Conservation (phyloP, 768 basidiomycete genomes). For the Tulasnella sp. region DNA sequence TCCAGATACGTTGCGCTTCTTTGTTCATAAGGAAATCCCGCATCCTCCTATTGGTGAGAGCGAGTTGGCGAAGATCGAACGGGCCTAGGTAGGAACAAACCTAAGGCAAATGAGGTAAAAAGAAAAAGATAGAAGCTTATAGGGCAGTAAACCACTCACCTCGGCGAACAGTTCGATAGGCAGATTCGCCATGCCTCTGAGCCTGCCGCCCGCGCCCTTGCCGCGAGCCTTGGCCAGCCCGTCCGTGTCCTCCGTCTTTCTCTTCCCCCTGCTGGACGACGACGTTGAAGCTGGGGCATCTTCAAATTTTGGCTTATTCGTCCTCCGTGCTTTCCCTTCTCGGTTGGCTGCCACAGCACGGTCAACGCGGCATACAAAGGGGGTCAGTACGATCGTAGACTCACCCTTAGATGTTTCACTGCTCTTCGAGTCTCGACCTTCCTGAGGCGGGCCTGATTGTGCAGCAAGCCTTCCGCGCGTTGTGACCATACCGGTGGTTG, state of each 20-base stretch:
- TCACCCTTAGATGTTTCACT: background rate
- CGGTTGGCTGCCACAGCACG: background rate
- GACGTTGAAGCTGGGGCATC: background rate
- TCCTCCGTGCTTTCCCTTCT: background rate
- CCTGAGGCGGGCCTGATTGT: background rate
- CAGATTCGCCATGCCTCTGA: slow-evolving; percentile 33
- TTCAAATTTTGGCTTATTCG: background rate
- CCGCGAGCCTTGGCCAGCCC: background rate
- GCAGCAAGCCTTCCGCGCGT: background rate
- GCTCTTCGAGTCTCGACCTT: background rate
- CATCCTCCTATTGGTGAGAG: slow-evolving; percentile 23
- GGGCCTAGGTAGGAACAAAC: slow-evolving; percentile 25
- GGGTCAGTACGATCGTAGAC: background rate
- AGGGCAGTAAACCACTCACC: slow-evolving; percentile 18
- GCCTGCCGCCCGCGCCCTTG: slow-evolving; percentile 12
- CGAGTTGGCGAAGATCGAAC: slow-evolving; percentile 27
- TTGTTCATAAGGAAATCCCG: slow-evolving; percentile 22
- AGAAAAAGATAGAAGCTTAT: background rate
- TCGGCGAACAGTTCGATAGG: slow-evolving; percentile 36
- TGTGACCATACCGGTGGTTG: background rate
- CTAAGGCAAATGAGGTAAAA: background rate
- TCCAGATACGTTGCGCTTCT: slow-evolving; percentile 23
- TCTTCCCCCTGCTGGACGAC: background rate
- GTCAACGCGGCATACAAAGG: background rate
- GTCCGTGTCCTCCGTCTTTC: background rate